A percentile compares a stretch with the other conserved stretches of the same genome.
Evolutionary conservation across 257 asterid genomes (phyloP).

Genomic region (Echites panduratus): DNA sequence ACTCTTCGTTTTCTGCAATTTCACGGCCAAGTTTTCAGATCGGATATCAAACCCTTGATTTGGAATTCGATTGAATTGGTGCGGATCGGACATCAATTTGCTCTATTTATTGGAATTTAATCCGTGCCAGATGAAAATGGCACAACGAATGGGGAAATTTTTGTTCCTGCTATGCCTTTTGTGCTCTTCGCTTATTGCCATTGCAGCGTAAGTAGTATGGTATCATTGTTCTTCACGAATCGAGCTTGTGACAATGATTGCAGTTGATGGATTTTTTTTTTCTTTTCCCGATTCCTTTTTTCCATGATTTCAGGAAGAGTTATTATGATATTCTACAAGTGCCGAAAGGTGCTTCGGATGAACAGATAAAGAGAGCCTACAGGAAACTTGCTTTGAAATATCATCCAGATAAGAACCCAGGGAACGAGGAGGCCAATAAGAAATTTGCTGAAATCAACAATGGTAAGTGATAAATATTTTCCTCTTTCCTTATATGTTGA

Average conservation of each 20-base stretch:
- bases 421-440: slow-evolving; percentile 90
- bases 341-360: slow-evolving; percentile 75
- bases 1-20: slow-evolving; percentile 3
- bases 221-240: neutral
- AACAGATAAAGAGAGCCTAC: slow-evolving; percentile 88
- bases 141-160: slow-evolving; percentile 56
- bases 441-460: slow-evolving; percentile 88
- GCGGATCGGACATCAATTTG: neutral
- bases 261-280: neutral
- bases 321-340: slow-evolving; percentile 80
- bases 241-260: neutral
- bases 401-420: slow-evolving; percentile 89
- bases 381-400: slow-evolving; percentile 89
- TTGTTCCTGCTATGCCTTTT: slow-evolving; percentile 42
- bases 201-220: slow-evolving; percentile 65
- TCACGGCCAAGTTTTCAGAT: slow-evolving; percentile 17
- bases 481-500: neutral
- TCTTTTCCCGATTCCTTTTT: neutral
- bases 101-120: slow-evolving; percentile 19
- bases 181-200: slow-evolving; percentile 45
- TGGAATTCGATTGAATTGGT: slow-evolving; percentile 11
- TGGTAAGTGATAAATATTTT: slow-evolving; percentile 32
- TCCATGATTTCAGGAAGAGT: slow-evolving; percentile 52
- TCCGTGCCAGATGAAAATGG: slow-evolving; percentile 51
- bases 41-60: slow-evolving; percentile 32